Evolutionary conservation across 805 yeast species (phyloP).

Genomic region (Torulaspora microellipsoides): DNA sequence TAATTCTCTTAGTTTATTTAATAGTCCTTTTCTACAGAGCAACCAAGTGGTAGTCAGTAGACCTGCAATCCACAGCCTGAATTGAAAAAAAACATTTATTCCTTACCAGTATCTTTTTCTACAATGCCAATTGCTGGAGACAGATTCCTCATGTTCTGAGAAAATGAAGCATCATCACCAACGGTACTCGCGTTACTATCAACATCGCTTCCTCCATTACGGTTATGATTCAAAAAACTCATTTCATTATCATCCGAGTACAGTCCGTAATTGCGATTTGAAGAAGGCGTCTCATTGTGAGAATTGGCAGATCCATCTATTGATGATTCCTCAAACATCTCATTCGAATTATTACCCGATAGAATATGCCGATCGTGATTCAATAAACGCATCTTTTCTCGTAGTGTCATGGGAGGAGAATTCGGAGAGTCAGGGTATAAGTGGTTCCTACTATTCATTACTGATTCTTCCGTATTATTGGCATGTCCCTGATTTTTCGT

Average conservation of each 20-base stretch:
- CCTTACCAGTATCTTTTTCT: slow-evolving; percentile 7
- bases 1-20: too few species aligned
- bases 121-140: slow-evolving; percentile 16
- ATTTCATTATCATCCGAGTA: slow-evolving; percentile 6
- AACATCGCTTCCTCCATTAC: slow-evolving; percentile 15
- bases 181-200: slow-evolving; percentile 29
- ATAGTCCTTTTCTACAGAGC: too few species aligned
- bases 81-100: not conserved
- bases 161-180: slow-evolving; percentile 30
- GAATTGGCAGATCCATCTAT: slow-evolving; percentile 2
- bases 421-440: slow-evolving; percentile 24
- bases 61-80: not conserved
- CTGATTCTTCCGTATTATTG: slow-evolving; percentile 5
- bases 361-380: slow-evolving; percentile 28
- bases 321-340: slow-evolving; percentile 6
- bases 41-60: not conserved
- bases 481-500: slow-evolving; percentile 2
- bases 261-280: slow-evolving; percentile 2
- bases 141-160: slow-evolving; percentile 11
- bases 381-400: slow-evolving; percentile 42
- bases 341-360: slow-evolving; percentile 6
- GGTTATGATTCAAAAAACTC: slow-evolving; percentile 3
- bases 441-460: slow-evolving; percentile 2
- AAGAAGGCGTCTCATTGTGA: slow-evolving; percentile 1
- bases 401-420: slow-evolving; percentile 41